phyloP scores from a whole-genome alignment of 208 protist genomes.

The Wallacemonas collosoma region DNA sequence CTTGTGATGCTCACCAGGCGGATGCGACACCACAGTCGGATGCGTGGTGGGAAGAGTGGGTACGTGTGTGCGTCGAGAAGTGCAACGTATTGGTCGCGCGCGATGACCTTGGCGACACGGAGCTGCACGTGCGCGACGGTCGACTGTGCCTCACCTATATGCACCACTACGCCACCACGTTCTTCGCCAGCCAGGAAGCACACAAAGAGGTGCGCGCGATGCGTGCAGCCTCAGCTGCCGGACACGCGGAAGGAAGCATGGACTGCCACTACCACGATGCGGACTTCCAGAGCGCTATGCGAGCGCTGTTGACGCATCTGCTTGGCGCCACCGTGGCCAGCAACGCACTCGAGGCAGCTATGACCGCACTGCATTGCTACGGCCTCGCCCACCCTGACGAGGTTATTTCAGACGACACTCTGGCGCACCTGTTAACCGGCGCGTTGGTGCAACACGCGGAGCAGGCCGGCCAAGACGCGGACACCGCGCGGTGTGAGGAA shows the following conservation, averaged over 20 bases:
- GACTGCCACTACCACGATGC: slow-evolving; percentile 18
- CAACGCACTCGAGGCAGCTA: not conserved
- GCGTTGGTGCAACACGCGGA: slow-evolving; percentile 11
- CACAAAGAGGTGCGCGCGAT: slow-evolving; percentile 30
- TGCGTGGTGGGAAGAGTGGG: slow-evolving; percentile 11
- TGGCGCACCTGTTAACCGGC: slow-evolving; percentile 6
- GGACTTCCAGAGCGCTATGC: slow-evolving; percentile 6
- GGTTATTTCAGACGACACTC: not conserved
- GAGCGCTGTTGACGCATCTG: not conserved
- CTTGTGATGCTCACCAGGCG: not conserved
- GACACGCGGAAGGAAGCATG: not conserved
- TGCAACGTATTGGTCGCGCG: slow-evolving; percentile 39
- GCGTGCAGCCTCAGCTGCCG: slow-evolving; percentile 5
- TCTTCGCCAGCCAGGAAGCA: slow-evolving; percentile 34
- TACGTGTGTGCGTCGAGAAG: slow-evolving; percentile 19
- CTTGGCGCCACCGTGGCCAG: not conserved
- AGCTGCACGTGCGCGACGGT: slow-evolving; percentile 51
- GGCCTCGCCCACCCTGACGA: slow-evolving; percentile 5
- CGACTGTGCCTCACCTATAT: slow-evolving; percentile 56
- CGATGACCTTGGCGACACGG: slow-evolving; percentile 34
- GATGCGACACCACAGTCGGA: not conserved
- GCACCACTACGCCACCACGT: slow-evolving; percentile 48
- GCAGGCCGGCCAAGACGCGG: not conserved
- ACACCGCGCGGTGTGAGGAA: not conserved
- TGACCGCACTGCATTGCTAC: not conserved